Evolutionary conservation across 805 yeast genomes (phyloP).

Genomic region (Tetrapisispora nanseiensis): DNA sequence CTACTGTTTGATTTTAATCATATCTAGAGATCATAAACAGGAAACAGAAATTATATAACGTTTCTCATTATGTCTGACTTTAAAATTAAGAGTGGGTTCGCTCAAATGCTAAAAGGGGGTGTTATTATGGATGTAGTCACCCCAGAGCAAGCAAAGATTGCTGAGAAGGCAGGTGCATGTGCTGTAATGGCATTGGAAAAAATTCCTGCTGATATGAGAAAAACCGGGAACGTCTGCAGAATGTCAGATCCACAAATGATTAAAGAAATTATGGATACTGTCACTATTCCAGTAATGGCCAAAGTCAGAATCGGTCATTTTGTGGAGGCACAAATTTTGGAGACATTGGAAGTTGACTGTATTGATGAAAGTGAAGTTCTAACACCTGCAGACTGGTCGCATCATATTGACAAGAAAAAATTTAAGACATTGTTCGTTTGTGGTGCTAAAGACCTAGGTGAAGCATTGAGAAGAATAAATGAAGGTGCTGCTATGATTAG

Average conservation of each 20-base stretch:
- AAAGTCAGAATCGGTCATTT: conserved; percentile 76
- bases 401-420: conserved; percentile 51
- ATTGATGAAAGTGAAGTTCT: conserved; percentile 79
- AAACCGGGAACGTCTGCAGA: conserved; percentile 71
- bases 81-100: conserved; percentile 65
- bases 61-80: conserved; percentile 25
- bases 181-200: conserved; percentile 84
- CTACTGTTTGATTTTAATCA: too few relatives aligned
- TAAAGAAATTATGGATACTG: conserved; percentile 54
- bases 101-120: conserved; percentile 79
- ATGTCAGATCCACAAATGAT: conserved; percentile 83
- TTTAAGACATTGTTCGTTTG: conserved; percentile 74
- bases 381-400: conserved; percentile 65
- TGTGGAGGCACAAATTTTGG: conserved; percentile 72
- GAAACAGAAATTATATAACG: too few relatives aligned
- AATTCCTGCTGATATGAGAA: conserved; percentile 80
- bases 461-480: conserved; percentile 64
- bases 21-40: too few relatives aligned
- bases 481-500: conserved; percentile 87
- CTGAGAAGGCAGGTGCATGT: conserved; percentile 79
- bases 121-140: conserved; percentile 68
- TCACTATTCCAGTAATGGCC: conserved; percentile 74
- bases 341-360: conserved; percentile 64
- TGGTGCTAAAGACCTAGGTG: conserved; percentile 75
- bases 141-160: conserved; percentile 70